These are phyloP conservation scores for Phytophthora agathidicida DNA, from an alignment of 352 stramenopile species.

Conservation along the genomic window DNA sequence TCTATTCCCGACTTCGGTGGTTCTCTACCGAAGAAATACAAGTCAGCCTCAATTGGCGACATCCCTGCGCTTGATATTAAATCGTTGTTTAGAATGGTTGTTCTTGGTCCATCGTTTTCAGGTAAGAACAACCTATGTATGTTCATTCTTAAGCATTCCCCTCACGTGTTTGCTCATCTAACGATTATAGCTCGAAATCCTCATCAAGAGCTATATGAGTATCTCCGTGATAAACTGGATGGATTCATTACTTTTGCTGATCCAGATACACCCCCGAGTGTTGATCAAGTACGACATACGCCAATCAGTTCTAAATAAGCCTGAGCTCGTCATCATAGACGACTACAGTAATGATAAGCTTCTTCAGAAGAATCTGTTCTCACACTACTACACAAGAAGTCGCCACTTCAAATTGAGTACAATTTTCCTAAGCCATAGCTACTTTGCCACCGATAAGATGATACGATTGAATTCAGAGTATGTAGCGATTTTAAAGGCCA, in stretches of 20 bases:
- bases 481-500: slow-evolving; percentile 15
- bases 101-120: neutral
- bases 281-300: slow-evolving; percentile 1
- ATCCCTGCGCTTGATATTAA: slow-evolving; percentile 3
- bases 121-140: slow-evolving; percentile 10
- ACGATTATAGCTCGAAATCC: slow-evolving; percentile 14
- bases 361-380: slow-evolving; percentile 6
- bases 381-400: neutral
- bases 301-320: slow-evolving; percentile 8
- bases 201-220: slow-evolving; percentile 5
- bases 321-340: slow-evolving; percentile 23
- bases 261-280: neutral
- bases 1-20: slow-evolving; percentile 7
- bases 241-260: slow-evolving; percentile 10
- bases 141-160: slow-evolving; percentile 13
- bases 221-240: slow-evolving; percentile 1
- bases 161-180: slow-evolving; percentile 11
- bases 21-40: slow-evolving; percentile 3
- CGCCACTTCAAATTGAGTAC: slow-evolving; percentile 6
- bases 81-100: slow-evolving; percentile 4
- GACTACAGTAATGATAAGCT: slow-evolving; percentile 19
- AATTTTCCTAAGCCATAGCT: slow-evolving; percentile 10
- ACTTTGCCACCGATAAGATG: slow-evolving; percentile 8
- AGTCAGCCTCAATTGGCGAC: neutral
- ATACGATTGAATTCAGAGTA: slow-evolving; percentile 12